Percentiles rank a stretch among this genome's conserved stretches.
Evolutionary conservation across 2,329 filamentous ascomycete genomes (phyloP).

Genomic region (Colletotrichum sp.): DNA sequence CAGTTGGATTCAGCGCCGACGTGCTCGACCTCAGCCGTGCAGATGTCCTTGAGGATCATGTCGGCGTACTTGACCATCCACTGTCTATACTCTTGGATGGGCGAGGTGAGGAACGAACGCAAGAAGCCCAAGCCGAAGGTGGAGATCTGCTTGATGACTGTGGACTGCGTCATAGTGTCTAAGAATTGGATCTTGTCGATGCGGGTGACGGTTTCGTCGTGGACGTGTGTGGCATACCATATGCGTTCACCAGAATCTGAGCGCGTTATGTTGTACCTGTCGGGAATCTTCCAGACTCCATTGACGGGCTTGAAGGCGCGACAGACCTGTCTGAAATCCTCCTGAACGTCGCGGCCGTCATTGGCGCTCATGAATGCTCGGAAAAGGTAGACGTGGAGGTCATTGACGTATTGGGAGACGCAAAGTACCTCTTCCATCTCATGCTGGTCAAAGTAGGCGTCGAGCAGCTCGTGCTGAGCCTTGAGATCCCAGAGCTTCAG

Average conservation of each 20-base stretch:
- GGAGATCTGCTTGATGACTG: background rate
- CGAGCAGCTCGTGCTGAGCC: background rate
- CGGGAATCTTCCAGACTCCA: background rate
- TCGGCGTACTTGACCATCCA: background rate
- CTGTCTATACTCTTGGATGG: background rate
- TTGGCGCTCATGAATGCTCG: background rate
- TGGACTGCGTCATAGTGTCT: background rate
- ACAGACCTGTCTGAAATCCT: background rate
- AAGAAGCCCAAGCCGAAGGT: background rate
- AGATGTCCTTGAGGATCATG: background rate
- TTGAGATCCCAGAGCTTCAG: background rate
- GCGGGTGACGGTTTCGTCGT: background rate
- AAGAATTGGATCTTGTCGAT: background rate
- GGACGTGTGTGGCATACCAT: background rate
- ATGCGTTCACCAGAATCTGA: background rate
- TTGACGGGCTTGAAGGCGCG: background rate
- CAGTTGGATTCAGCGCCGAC: background rate
- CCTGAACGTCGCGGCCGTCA: background rate
- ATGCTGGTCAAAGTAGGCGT: background rate
- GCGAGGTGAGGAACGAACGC: background rate
- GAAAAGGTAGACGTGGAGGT: background rate
- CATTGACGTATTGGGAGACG: background rate
- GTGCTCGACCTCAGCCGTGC: background rate
- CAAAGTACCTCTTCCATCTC: slow-evolving; percentile 1
- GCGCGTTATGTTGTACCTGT: background rate